Base-by-base conservation (phyloP, 768 basidiomycete species). In the Rhodosporidiobolus odoratus region DNA sequence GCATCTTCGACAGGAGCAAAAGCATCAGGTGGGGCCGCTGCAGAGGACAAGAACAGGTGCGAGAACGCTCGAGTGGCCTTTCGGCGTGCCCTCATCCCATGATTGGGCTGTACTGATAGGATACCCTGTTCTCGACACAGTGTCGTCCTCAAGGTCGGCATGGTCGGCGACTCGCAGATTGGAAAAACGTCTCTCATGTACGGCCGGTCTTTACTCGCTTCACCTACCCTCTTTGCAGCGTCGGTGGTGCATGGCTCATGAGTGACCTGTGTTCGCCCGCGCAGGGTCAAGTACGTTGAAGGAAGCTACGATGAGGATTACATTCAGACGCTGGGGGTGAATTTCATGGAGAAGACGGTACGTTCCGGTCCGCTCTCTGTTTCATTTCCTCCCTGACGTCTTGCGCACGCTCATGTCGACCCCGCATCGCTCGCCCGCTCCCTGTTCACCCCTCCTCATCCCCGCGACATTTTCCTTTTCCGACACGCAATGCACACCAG, bases 81-180 rank as follows among this genome's bases (percentile, higher is more conserved):
- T 41, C n/a, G 12, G 23, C 13, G 12, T 13, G 9, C 48, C 8
- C 37, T 57, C 32, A 21, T 12, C 43, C 12, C 12, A 43, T 12
- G 43, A 43, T 21, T 43, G 43, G 21, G 13, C 21, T 43, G 43
- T 43, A 58, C 25, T 7, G 15, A n/a, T 21, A 35, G n/a, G 30
- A 34, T n/a, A 32, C 27, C 19, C 21, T 35, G 32, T 27, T 34
- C 17, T 37, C 7, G 23, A n/a, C n/a, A 30, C 35, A 74, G 73
- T 43, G 73, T 74, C 23, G 69, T 70, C 13, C 47, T 74, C 38
- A 74, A 99, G 81, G 95, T 99, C 60, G 95, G 95, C 66, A 99
- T 99, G 95, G 92, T 99, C 57, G 96, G 96, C 59, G 95, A 99
- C 83, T 93, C 92, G 78, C 95, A 97, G 83, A 97, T 98, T 79